Percentiles rank a stretch among this genome's conserved stretches.
These are phyloP conservation scores for Ascoidea rubescens DNA, from an alignment of 805 yeast genomes.

Conservation along the genomic window DNA sequence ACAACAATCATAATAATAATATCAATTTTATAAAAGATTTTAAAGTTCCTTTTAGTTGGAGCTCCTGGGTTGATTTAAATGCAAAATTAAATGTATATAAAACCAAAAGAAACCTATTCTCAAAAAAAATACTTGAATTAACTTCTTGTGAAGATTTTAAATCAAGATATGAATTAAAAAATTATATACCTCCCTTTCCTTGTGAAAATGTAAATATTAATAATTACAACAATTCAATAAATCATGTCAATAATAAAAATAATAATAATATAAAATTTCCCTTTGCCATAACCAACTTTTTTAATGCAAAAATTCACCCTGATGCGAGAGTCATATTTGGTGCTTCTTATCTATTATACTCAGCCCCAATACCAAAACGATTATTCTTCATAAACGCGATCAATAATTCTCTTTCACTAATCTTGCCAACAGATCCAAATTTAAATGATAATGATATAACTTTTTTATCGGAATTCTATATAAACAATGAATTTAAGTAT, in stretches of 20 bases:
- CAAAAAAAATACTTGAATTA: neutral
- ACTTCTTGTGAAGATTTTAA: neutral
- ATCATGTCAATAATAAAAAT: too few species aligned
- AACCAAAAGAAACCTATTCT: neutral
- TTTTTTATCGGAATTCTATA: neutral
- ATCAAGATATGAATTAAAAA: neutral
- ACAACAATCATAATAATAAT: neutral
- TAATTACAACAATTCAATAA: too few species aligned
- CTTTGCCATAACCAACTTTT: too few species aligned
- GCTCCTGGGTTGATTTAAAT: slow-evolving; percentile 36
- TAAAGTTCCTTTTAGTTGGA: slow-evolving; percentile 36
- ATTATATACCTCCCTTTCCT: neutral
- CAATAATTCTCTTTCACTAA: neutral
- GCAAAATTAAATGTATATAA: slow-evolving; percentile 11
- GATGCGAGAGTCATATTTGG: neutral
- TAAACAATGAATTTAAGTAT: too few species aligned
- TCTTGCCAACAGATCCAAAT: neutral
- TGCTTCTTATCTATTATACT: neutral
- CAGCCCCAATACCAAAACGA: neutral
- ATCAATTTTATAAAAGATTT: neutral
- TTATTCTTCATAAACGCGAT: neutral
- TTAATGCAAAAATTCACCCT: neutral
- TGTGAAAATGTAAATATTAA: too few species aligned
- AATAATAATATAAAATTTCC: neutral
- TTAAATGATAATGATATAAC: too few species aligned